Percentiles rank a stretch among this genome's conserved stretches.
These are phyloP conservation scores for Cytospora piceae DNA, from an alignment of 2,329 filamentous ascomycete species.

Conservation along the genomic window DNA sequence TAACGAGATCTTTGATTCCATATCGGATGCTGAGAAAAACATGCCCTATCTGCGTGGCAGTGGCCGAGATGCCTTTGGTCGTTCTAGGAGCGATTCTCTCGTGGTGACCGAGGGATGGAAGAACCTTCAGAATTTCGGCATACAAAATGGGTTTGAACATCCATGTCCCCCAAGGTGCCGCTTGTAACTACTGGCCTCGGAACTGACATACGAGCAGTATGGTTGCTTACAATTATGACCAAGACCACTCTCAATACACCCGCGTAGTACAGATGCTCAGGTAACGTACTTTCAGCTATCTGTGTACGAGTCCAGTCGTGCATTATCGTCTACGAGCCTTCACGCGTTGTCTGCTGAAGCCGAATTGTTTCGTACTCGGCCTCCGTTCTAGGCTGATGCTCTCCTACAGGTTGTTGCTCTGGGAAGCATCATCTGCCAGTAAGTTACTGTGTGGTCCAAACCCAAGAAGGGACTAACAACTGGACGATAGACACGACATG, in stretches of 20 bases:
- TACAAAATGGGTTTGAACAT: conserved; percentile 50
- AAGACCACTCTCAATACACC: conserved; percentile 52
- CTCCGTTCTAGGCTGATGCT: conserved; percentile 42
- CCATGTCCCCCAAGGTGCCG: not conserved
- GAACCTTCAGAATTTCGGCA: conserved; percentile 61
- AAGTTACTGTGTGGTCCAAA: not conserved
- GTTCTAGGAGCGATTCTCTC: conserved; percentile 56
- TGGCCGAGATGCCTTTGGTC: conserved; percentile 65
- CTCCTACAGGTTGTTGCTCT: conserved; percentile 43
- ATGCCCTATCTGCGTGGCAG: conserved; percentile 61
- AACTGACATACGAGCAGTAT: conserved; percentile 42
- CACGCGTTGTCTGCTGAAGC: too few species aligned
- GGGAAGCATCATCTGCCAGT: conserved; percentile 59
- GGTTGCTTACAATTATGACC: conserved; percentile 64
- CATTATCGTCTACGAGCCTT: not conserved
- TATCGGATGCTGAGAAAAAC: conserved; percentile 68
- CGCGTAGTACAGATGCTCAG: conserved; percentile 64
- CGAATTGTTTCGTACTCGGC: conserved; percentile 30
- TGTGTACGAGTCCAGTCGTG: not conserved
- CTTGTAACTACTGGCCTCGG: not conserved
- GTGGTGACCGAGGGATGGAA: conserved; percentile 71
- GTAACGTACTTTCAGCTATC: conserved; percentile 32
- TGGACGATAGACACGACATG: conserved; percentile 55
- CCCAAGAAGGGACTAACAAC: not conserved
- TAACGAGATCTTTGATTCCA: conserved; percentile 56